Evolutionary conservation across 2,329 filamentous ascomycete species (phyloP), one percentile per base, ranked within the genome.

Genomic region (Epichloe amarillans): DNA sequence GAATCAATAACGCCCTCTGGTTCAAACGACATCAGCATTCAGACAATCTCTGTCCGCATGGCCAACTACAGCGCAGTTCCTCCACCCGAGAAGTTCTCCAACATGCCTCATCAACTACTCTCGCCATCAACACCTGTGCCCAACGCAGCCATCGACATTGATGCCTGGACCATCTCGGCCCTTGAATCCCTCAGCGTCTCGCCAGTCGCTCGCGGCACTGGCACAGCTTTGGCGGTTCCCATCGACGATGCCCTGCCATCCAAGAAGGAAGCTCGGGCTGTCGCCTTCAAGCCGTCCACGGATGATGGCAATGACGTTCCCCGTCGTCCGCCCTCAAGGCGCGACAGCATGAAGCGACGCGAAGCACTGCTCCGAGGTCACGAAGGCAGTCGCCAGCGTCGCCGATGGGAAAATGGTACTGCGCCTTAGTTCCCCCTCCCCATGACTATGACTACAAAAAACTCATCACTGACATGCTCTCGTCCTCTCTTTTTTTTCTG

Each of bases 361-460:
- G 88, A 95, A 57, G 79, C 82, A 2, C 63, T 95, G 49, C 73
- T 93, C 35, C 94, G 89, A 70, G 91, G 91, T 51, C 95, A 94
- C 58, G 89, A 96, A 66, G 91, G 91, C 36, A 91, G 82, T 60
- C 79, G 91, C 37, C 83, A 91, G 61, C 77, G 91, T 47, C 83
- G 91, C 60, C 78, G 91, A 51, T 97, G 90, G 89, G 93, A 98
- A 72, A 98, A 97, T 67, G 87, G 88, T 94, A 50, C 37, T 19
- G 37, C 26, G 38, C 30, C 21, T 4, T 4, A 11, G 10, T 8
- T 10, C 3, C 3, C 3, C 10, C 30, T 11, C 30, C 30, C 30
- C 30, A 30, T 11, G 30, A 30, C 30, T 11, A 30, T 30, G 30
- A 11, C 12, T 7, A 26, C n/a, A 26, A 14, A 26, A 23, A 26